Evolutionary conservation across 495 filamentous ascomycete genomes (phyloP), one percentile per base, ranked within the genome.

Genomic region (Hypoxylon fragiforme): DNA sequence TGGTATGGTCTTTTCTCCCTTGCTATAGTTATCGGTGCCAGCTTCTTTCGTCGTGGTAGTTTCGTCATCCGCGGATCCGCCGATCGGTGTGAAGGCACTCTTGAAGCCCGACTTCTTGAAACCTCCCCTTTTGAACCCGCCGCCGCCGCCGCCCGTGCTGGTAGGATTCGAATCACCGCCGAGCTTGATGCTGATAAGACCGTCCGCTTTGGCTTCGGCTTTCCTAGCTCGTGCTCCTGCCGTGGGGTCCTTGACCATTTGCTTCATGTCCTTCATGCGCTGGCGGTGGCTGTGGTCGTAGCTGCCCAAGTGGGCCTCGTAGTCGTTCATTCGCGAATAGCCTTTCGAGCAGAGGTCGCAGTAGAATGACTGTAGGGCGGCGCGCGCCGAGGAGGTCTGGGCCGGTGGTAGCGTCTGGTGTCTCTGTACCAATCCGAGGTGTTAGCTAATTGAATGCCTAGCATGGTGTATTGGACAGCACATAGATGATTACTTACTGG

Each of bases 291-390:
- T 79, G 70, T 89, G 85, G 62, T 89, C 85, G 67, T 89, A 89
- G 50, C 81, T 85, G 52, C 76, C 74, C 19, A 87, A 79, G 63
- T 89, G 85, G 18, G 82, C 80, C 62, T 87, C 84, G 63, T 83
- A 87, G 55, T 88, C 85, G 62, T 85, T 84, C 77, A 84, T 83
- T 45, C 85, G 84, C 11, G 73, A 74, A 70, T 89, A 89, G 56
- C 84, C 83, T 71, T 89, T 86, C 32, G 77, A 72, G 64, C 85
- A 89, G 48, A 89, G 72, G 34, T 85, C 77, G 73, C 87, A 98
- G 71, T 89, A 91, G 75, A 98, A 96, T 20, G 89, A 83, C 59
- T 88, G 89, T n/a, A 87, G 77, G 3, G 92, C 92, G 62, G 91
- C 89, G 28, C 90, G 85, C 1, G 92, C 92, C 28, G 87, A 89